phyloP scores from a whole-genome alignment of 768 basidiomycete genomes.

The Ramaria sp. region DNA sequence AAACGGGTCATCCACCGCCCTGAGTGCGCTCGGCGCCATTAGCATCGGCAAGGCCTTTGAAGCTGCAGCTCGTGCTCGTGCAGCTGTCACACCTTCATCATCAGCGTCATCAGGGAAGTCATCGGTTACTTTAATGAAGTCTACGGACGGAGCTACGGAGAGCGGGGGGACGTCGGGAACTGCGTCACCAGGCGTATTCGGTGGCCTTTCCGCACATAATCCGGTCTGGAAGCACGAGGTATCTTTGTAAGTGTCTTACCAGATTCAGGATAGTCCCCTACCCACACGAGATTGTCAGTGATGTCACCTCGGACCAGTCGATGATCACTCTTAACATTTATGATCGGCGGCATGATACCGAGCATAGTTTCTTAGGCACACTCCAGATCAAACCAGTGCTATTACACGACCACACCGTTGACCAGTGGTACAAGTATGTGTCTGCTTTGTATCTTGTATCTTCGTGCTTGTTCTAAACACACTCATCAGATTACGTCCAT shows the following conservation, averaged over 20 bases:
- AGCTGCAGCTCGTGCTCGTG: constrained; percentile 3
- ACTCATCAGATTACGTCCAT: constrained; percentile 51
- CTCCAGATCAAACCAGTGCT: constrained; percentile 86
- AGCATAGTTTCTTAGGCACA: constrained; percentile 84
- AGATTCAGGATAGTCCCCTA: constrained; percentile 7
- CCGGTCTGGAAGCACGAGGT: constrained; percentile 99
- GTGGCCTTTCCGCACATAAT: constrained; percentile 59
- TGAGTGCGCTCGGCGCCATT: constrained; percentile 58
- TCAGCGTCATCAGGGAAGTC: constrained; percentile 16
- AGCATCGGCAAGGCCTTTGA: constrained; percentile 28
- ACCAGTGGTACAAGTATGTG: constrained; percentile 94
- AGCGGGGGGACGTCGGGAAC: constrained; percentile 4
- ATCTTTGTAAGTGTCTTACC: constrained; percentile 65
- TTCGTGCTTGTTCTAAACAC: constrained; percentile 1
- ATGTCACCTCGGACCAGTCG: constrained; percentile 84
- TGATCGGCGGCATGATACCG: constrained; percentile 65
- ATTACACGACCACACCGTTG: constrained; percentile 88
- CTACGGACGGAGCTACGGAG: constrained; percentile 15
- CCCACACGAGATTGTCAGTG: constrained; percentile 39
- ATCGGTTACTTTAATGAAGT: constrained; percentile 14
- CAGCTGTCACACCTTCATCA: neutral
- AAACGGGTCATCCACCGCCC: constrained; percentile 50
- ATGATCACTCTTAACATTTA: constrained; percentile 83
- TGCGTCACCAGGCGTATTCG: constrained; percentile 36
- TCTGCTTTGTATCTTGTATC: neutral